Evolutionary conservation across 1,284 basidiomycete genomes (phyloP).

Genomic region (Amylostereum areolatum): DNA sequence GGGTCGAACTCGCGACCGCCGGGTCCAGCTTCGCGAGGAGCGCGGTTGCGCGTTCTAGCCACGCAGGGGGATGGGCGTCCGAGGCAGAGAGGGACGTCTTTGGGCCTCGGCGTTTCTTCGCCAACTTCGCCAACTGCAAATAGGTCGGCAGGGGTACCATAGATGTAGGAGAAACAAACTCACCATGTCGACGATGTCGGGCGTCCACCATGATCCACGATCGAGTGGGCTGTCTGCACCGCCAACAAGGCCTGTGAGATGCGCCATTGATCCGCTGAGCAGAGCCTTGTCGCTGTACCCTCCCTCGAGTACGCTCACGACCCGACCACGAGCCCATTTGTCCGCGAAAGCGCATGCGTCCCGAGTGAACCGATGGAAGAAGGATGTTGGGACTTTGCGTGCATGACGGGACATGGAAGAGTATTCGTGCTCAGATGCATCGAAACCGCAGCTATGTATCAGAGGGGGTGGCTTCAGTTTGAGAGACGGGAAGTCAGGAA

Average conservation of each 20-base stretch:
- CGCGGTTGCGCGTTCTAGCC: constrained; percentile 12
- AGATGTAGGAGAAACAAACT: constrained; percentile 5
- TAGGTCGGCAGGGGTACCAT: background rate
- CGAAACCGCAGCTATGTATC: constrained; percentile 72
- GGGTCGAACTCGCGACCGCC: background rate
- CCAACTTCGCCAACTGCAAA: constrained; percentile 62
- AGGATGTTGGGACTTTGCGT: constrained; percentile 83
- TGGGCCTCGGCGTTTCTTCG: constrained; percentile 50
- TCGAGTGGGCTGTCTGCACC: constrained; percentile 19
- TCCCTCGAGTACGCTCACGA: constrained; percentile 90
- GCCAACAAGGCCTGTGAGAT: constrained; percentile 60
- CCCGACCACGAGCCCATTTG: constrained; percentile 57
- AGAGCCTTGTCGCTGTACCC: constrained; percentile 92
- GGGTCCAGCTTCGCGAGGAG: constrained; percentile 10
- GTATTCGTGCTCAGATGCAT: constrained; percentile 91
- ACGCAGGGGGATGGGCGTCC: constrained; percentile 3
- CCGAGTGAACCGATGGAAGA: constrained; percentile 80
- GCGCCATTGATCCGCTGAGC: constrained; percentile 76
- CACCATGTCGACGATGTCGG: constrained; percentile 61
- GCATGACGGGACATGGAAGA: constrained; percentile 89
- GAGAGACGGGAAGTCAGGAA: background rate
- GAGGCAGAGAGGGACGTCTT: constrained; percentile 2
- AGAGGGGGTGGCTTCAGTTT: background rate
- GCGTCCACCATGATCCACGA: constrained; percentile 64
- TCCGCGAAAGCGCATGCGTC: constrained; percentile 72